phyloP scores from a whole-genome alignment of 345 rosid genomes.

The Geranium brycei region DNA sequence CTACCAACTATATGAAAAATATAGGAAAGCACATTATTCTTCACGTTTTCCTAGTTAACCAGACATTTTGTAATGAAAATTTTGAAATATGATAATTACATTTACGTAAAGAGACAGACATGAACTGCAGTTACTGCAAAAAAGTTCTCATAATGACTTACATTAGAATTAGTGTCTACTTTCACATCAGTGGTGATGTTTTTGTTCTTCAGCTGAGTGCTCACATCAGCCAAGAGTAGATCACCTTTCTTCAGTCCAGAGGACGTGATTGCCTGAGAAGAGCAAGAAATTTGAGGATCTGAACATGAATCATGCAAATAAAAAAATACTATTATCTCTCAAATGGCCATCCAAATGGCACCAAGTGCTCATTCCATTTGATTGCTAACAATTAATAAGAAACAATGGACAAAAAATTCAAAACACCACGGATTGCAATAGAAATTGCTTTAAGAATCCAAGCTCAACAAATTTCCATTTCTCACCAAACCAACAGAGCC shows the following conservation, averaged over 20 bases:
- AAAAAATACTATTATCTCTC: too few species aligned
- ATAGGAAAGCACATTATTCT: background rate
- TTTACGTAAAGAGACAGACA: background rate
- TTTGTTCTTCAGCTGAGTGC: conserved; percentile 81
- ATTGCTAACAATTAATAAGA: too few species aligned
- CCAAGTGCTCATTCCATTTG: too few species aligned
- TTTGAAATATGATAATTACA: too few species aligned
- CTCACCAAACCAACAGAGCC: too few species aligned
- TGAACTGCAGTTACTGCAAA: background rate
- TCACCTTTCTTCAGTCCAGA: conserved; percentile 70
- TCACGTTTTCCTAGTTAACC: background rate
- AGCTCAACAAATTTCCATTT: too few species aligned
- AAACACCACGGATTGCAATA: too few species aligned
- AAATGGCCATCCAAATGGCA: too few species aligned
- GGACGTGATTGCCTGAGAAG: conserved; percentile 54
- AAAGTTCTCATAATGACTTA: conserved; percentile 18
- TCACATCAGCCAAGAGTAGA: conserved; percentile 62
- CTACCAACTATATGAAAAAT: background rate
- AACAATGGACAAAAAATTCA: too few species aligned
- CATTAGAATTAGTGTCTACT: conserved; percentile 67
- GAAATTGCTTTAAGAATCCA: too few species aligned
- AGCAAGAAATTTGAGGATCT: conserved; percentile 3
- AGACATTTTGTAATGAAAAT: background rate
- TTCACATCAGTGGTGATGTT: conserved; percentile 78
- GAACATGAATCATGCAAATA: too few species aligned